Evolutionary conservation across 163 green algal genomes (phyloP), one percentile per base, ranked within the genome.

Genomic region (Scenedesmus sp.): DNA sequence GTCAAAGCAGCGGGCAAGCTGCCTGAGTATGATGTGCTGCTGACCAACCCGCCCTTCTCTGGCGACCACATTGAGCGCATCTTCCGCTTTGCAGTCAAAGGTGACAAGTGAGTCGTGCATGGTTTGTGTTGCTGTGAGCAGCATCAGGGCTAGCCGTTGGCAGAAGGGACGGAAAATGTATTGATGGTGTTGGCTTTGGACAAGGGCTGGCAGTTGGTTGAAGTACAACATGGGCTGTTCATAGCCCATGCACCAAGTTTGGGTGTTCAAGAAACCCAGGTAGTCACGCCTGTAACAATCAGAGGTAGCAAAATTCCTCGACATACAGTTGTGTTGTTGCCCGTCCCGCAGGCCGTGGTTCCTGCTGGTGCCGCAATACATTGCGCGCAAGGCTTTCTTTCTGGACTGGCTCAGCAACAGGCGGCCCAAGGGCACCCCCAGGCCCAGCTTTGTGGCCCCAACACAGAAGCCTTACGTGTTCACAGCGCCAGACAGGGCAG

Each of bases 11-110:
- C 56, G 34, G 82, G 83, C 10, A 52, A 59, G 55, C 46, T 52
- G 6, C 92, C 92, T 7, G 79, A 89, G 84, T 92, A 84, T 73
- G 92, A 94, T 62, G 92, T 94, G 23, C 74, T 94, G 12, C 52
- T 94, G 34, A 93, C 92, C 26, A 94, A 94, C 83, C 92, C 92
- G 13, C 92, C 92, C 26, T 94, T 93, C 89, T 91, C 76, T 55
- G 85, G 76, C 9, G 90, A 94, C 74, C 90, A 93, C 84, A 88
- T 93, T 12, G 84, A 87, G 90, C 52, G 66, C 52, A 88, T 77
- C 57, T 60, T 93, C 9, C 18, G 56, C 2, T 93, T 93, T 26
- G 90, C 90, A 2, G 85, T 88, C 26, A 87, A 73, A 20, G 18
- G 6, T 73, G 56, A 87, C 55, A 87, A 66, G 82, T 87, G 82